A percentile compares a stretch with the other conserved stretches of the same genome.
These are phyloP conservation scores for Cercospora brassicicola DNA, from an alignment of 2,329 filamentous ascomycete species.

Conservation along the genomic window DNA sequence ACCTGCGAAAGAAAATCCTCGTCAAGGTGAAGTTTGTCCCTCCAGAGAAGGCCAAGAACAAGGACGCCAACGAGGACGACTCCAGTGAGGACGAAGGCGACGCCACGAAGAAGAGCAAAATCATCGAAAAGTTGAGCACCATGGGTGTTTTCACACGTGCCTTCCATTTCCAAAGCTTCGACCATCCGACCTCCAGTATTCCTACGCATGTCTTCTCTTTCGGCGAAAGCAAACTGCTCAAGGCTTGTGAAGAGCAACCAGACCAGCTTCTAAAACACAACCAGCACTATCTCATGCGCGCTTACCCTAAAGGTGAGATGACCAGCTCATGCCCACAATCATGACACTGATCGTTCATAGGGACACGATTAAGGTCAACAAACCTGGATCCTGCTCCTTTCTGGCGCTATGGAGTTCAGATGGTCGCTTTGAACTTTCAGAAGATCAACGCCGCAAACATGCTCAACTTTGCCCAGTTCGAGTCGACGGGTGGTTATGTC, in stretches of 20 bases:
- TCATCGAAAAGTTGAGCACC: conserved; percentile 69
- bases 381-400: conserved; percentile 83
- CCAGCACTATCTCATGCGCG: conserved; percentile 76
- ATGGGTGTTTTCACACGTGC: conserved; percentile 85
- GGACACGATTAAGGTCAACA: conserved; percentile 75
- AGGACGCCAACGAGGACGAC: conserved; percentile 21
- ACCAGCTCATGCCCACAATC: neutral
- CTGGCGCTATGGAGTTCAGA: conserved; percentile 86
- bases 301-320: conserved; percentile 66
- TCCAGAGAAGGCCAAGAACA: conserved; percentile 37
- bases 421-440: conserved; percentile 91
- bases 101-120: conserved; percentile 52
- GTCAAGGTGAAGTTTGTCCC: conserved; percentile 54
- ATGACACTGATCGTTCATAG: conserved; percentile 38
- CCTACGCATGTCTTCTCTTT: conserved; percentile 66
- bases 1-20: conserved; percentile 73
- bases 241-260: conserved; percentile 59
- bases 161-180: conserved; percentile 73
- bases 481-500: conserved; percentile 76
- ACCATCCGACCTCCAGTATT: conserved; percentile 59
- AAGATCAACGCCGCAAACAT: conserved; percentile 89
- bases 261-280: conserved; percentile 76
- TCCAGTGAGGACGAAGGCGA: conserved; percentile 46
- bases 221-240: conserved; percentile 65
- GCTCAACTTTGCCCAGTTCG: conserved; percentile 92